A percentile compares a stretch with the other conserved stretches of the same genome.
phyloP scores from a whole-genome alignment of 2,329 filamentous ascomycete species.

The Fusarium xylarioides region DNA sequence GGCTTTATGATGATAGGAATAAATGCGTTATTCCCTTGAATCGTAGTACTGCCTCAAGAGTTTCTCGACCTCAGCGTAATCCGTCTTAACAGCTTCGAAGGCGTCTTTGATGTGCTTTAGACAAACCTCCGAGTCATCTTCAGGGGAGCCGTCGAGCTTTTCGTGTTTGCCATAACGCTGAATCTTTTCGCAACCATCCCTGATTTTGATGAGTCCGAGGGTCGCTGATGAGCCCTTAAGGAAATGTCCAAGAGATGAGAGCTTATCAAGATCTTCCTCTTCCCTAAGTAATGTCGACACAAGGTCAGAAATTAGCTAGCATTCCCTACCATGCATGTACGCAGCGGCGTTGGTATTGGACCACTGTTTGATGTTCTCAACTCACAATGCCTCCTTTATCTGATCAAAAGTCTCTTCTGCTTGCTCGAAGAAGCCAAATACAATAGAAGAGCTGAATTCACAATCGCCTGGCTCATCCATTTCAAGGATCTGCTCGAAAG shows the following conservation, averaged over 20 bases:
- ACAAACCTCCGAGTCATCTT: conserved; percentile 73
- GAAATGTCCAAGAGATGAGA: conserved; percentile 91
- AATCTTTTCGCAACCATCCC: conserved; percentile 95
- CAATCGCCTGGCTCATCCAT: conserved; percentile 93
- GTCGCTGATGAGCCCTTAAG: conserved; percentile 97
- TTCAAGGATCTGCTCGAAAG: conserved; percentile 95
- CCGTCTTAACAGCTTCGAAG: conserved; percentile 75
- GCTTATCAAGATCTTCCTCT: conserved; percentile 72
- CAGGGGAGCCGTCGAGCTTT: conserved; percentile 76
- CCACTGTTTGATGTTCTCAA: conserved; percentile 17
- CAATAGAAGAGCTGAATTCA: conserved; percentile 89
- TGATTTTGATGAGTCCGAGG: conserved; percentile 87
- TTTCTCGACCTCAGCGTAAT: conserved; percentile 78
- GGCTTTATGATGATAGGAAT: conserved; percentile 14
- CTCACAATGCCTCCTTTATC: conserved; percentile 88
- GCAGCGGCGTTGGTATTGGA: too few species aligned
- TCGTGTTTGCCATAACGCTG: conserved; percentile 89
- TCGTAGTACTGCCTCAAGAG: conserved; percentile 74
- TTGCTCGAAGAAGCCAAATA: conserved; percentile 92
- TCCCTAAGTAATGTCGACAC: conserved; percentile 58
- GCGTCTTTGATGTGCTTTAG: conserved; percentile 75
- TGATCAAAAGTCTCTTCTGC: conserved; percentile 84
- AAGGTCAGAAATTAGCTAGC: not conserved
- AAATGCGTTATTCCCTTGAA: conserved; percentile 22
- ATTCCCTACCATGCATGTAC: not conserved